Conservation (phyloP, 2,329 filamentous ascomycete species). For the Trichoderma sp. region DNA sequence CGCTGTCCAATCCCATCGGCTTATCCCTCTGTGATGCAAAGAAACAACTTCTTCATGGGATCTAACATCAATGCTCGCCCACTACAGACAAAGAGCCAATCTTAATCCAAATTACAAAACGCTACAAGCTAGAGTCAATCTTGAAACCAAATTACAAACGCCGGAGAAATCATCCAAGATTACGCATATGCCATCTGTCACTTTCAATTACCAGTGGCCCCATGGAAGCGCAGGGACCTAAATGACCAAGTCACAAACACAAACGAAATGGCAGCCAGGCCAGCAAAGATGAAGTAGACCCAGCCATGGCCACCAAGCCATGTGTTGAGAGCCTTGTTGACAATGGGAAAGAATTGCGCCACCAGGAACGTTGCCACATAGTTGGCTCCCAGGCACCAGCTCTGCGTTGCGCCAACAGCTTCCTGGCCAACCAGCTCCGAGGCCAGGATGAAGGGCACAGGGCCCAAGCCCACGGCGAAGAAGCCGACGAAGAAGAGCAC, state of each 20-base stretch:
- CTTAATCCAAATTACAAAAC: neutral
- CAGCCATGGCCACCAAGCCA: slow-evolving; percentile 67
- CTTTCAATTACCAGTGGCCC: slow-evolving; percentile 17
- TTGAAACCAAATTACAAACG: neutral
- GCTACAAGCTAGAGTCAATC: neutral
- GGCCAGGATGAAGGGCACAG: slow-evolving; percentile 90
- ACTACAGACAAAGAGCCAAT: neutral
- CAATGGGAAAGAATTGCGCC: slow-evolving; percentile 88
- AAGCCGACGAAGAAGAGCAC: slow-evolving; percentile 84
- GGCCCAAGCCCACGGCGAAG: slow-evolving; percentile 87
- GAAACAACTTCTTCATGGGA: neutral
- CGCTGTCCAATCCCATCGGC: neutral
- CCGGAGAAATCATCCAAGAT: neutral
- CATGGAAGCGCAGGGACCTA: slow-evolving; percentile 18
- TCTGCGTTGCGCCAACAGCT: slow-evolving; percentile 87
- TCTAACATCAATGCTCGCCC: neutral
- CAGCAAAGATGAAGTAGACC: slow-evolving; percentile 90
- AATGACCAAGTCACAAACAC: slow-evolving; percentile 59
- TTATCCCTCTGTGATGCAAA: neutral
- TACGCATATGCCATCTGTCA: neutral
- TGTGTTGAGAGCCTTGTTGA: slow-evolving; percentile 69
- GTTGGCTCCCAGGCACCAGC: slow-evolving; percentile 80
- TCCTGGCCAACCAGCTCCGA: slow-evolving; percentile 88
- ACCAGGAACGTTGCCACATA: slow-evolving; percentile 90
- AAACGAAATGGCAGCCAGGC: slow-evolving; percentile 64